Conservation (phyloP, 176 grass and related monocot species). For the Otatea glauca region DNA sequence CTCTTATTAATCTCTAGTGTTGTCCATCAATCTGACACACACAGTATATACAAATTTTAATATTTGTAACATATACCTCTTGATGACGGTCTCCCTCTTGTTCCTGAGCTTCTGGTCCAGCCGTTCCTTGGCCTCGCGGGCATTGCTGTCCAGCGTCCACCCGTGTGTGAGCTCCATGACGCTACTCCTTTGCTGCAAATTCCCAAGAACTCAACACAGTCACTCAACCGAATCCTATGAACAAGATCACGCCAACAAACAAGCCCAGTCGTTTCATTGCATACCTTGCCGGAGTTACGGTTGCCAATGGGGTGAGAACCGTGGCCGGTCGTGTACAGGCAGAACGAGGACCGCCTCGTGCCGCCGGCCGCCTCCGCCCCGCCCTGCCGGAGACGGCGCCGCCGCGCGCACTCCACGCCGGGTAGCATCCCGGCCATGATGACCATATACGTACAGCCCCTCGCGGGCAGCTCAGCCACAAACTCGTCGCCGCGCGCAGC, state of each 20-base stretch:
- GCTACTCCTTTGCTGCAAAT: constrained; percentile 55
- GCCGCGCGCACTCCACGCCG: constrained; percentile 73
- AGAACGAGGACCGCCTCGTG: constrained; percentile 58
- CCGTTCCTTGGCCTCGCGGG: constrained; percentile 85
- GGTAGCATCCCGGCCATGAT: constrained; percentile 89
- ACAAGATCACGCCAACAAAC: background rate
- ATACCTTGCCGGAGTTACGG: constrained; percentile 46
- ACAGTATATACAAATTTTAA: background rate
- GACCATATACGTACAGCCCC: background rate
- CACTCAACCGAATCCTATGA: background rate
- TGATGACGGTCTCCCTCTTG: constrained; percentile 43
- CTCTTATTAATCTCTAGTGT: background rate
- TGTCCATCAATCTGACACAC: background rate
- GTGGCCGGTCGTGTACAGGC: constrained; percentile 50
- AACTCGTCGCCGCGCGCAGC: background rate
- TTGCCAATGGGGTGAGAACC: constrained; percentile 32
- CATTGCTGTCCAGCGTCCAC: constrained; percentile 69
- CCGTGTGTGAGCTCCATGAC: constrained; percentile 55
- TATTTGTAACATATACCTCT: constrained; percentile 41
- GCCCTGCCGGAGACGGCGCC: constrained; percentile 58
- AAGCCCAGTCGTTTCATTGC: background rate
- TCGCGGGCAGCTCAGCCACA: background rate
- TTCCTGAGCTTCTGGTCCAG: constrained; percentile 75
- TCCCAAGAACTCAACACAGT: background rate
- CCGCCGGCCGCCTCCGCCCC: background rate